These are phyloP conservation scores for Ganoderma multipileum DNA, from an alignment of 1,284 basidiomycete species.

Conservation along the genomic window DNA sequence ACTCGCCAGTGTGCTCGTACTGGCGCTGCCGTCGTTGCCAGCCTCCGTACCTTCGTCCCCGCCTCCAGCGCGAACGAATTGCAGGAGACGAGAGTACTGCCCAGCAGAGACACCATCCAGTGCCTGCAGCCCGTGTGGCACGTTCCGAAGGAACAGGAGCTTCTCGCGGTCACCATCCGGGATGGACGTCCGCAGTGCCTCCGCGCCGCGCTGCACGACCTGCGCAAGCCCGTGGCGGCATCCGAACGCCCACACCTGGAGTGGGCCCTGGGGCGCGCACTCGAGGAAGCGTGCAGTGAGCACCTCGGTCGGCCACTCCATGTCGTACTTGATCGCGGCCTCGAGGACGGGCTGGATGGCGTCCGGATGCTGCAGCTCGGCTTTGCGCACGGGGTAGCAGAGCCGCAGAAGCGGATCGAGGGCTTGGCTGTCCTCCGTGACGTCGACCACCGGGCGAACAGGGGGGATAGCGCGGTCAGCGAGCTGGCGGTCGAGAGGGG, in stretches of 20 bases:
- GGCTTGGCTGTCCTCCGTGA: constrained; percentile 42
- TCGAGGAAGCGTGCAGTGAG: constrained; percentile 17
- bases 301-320: constrained; percentile 19
- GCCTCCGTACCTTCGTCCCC: not conserved
- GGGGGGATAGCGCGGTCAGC: not conserved
- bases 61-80: constrained; percentile 17
- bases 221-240: constrained; percentile 21
- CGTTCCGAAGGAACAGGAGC: not conserved
- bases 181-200: not conserved
- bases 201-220: constrained; percentile 15
- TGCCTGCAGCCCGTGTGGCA: not conserved
- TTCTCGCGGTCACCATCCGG: not conserved
- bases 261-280: constrained; percentile 8
- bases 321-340: constrained; percentile 30
- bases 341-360: constrained; percentile 14
- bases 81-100: constrained; percentile 25
- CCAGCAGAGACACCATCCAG: constrained; percentile 23
- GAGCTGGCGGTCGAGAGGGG: not conserved
- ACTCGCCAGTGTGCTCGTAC: not conserved
- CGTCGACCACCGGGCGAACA: constrained; percentile 29
- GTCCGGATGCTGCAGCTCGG: not conserved
- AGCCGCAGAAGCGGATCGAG: constrained; percentile 45
- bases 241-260: constrained; percentile 30
- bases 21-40: not conserved
- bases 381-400: constrained; percentile 44